Base-by-base conservation (phyloP, 345 rosid species). In the Sapria himalayana region DNA sequence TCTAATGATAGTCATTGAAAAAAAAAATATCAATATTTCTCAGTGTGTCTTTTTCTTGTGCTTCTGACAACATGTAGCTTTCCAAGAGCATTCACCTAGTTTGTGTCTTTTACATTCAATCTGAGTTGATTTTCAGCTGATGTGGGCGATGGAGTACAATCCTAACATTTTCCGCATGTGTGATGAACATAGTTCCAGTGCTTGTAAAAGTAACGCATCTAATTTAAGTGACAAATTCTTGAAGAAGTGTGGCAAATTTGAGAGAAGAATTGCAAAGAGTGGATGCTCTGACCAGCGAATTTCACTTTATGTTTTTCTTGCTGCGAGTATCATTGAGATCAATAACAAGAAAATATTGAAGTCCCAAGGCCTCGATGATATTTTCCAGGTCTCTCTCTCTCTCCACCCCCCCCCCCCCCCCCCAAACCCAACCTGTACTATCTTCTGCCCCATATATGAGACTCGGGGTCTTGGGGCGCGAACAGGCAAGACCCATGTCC, bases 61-160 rank as follows among this genome's bases (percentile, higher is more conserved):
- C n/a, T n/a, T n/a, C n/a, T n/a, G n/a, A n/a, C n/a, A n/a, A n/a
- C n/a, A n/a, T n/a, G n/a, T n/a, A n/a, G n/a, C n/a, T n/a, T n/a
- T n/a, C n/a, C n/a, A n/a, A n/a, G n/a, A n/a, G n/a, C n/a, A n/a
- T n/a, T n/a, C n/a, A n/a, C n/a, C n/a, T n/a, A n/a, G n/a, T n/a
- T n/a, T n/a, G n/a, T n/a, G n/a, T n/a, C n/a, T n/a, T n/a, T n/a
- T n/a, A n/a, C n/a, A n/a, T n/a, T n/a, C n/a, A n/a, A n/a, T n/a
- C n/a, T n/a, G n/a, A n/a, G n/a, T n/a, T n/a, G n/a, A n/a, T 40
- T 74, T 67, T 50, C 81, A 82, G 85, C 66, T 89, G 60, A 82
- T 82, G 73, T 89, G 92, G 92, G 94, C 81, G 4, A 78, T 89
- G 94, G 94, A 89, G 65, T 89, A 89, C 59, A 79, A 79, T 58